Conservation (phyloP, 192 early-diverging fungal genomes). For the Gaertneriomyces sp. region DNA sequence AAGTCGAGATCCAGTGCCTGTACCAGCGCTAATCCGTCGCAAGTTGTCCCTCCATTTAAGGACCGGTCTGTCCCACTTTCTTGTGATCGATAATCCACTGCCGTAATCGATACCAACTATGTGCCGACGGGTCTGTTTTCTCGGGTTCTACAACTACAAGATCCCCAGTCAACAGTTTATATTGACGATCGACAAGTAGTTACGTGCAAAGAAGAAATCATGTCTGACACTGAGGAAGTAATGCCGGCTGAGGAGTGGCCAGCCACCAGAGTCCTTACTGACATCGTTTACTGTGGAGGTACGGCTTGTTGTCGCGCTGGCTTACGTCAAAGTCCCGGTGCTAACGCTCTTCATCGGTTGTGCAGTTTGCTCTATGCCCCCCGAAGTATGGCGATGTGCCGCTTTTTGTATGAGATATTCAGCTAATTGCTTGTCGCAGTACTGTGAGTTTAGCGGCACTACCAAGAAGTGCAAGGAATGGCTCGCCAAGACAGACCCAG, state of each 20-base stretch:
- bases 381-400: conserved; percentile 26
- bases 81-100: no score
- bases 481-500: conserved; percentile 60
- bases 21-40: no score
- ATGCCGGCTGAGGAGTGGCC: conserved; percentile 18
- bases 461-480: conserved; percentile 77
- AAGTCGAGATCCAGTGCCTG: no score
- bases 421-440: conserved; percentile 44
- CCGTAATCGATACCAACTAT: no score
- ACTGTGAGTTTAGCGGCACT: conserved; percentile 87
- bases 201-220: no score
- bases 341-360: background rate
- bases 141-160: no score
- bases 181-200: no score
- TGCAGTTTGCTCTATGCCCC: conserved; percentile 37
- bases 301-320: background rate
- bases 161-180: no score
- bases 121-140: no score
- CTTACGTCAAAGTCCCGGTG: background rate
- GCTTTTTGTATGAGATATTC: background rate
- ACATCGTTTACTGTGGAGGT: conserved; percentile 34
- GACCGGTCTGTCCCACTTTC: no score
- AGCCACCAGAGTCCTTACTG: conserved; percentile 12
- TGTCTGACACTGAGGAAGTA: conserved; percentile 22
- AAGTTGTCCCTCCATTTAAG: no score